Percentiles rank a stretch among this genome's conserved stretches.
Conservation (phyloP, 2,329 filamentous ascomycete genomes). For the Sphaerulina vaccinii region DNA sequence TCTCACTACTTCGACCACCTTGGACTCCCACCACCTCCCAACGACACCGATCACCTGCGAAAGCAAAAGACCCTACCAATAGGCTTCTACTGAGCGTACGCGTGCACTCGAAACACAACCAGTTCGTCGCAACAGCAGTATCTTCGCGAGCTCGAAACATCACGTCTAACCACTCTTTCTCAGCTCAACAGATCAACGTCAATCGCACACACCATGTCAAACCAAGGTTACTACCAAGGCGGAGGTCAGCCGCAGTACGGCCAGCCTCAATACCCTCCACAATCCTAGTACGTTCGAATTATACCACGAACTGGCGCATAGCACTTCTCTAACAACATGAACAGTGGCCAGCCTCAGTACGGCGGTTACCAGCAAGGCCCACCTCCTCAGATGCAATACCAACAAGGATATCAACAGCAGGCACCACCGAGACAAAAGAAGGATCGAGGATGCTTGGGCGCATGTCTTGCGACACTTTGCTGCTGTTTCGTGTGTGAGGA, state of each 20-base stretch:
- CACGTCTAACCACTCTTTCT: neutral
- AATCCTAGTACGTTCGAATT: conserved; percentile 6
- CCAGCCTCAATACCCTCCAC: conserved; percentile 35
- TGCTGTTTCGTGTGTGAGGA: conserved; percentile 66
- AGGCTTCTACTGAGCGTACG: neutral
- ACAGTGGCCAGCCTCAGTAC: conserved; percentile 30
- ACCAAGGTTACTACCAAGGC: conserved; percentile 43
- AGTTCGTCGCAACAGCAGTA: neutral
- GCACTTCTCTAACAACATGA: neutral
- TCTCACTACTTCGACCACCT: neutral
- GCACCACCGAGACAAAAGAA: conserved; percentile 41
- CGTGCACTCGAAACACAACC: neutral
- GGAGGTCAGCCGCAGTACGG: conserved; percentile 34
- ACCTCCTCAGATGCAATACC: conserved; percentile 42
- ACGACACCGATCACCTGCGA: too few species aligned
- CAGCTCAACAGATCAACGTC: neutral
- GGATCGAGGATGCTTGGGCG: conserved; percentile 51
- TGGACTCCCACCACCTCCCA: too few species aligned
- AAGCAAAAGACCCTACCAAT: neutral
- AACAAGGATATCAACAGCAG: conserved; percentile 42
- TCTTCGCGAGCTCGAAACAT: neutral
- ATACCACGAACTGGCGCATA: neutral
- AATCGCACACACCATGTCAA: conserved; percentile 39
- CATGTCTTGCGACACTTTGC: conserved; percentile 58
- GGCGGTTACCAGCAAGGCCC: conserved; percentile 39